phyloP scores from a whole-genome alignment of 495 filamentous ascomycete genomes.

The Trichocladium antarcticum region DNA sequence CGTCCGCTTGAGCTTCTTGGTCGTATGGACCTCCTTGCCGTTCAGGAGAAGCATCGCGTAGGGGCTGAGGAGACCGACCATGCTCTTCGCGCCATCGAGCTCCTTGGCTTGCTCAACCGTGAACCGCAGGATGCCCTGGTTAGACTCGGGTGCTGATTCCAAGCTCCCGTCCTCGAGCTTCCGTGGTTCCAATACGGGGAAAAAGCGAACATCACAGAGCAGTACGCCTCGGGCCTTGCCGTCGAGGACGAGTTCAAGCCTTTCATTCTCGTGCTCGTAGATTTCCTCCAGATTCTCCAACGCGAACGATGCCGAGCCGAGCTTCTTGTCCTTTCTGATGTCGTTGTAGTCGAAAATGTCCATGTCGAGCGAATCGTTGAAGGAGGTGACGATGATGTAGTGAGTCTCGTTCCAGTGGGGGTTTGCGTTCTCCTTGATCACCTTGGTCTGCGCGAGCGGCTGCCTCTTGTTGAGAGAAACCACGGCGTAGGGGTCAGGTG shows the following conservation, averaged over 20 bases:
- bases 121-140: constrained; percentile 85
- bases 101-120: constrained; percentile 94
- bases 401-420: constrained; percentile 95
- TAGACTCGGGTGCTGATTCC: constrained; percentile 74
- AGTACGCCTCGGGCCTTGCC: constrained; percentile 74
- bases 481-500: constrained; percentile 81
- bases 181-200: constrained; percentile 71
- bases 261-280: constrained; percentile 67
- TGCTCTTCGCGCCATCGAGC: constrained; percentile 76
- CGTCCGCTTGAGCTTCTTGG: constrained; percentile 84
- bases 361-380: constrained; percentile 74
- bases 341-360: constrained; percentile 90
- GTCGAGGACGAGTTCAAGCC: constrained; percentile 71
- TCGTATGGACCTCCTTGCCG: constrained; percentile 72
- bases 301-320: constrained; percentile 73
- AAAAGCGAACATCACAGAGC: constrained; percentile 79
- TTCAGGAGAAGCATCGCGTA: constrained; percentile 84
- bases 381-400: constrained; percentile 83
- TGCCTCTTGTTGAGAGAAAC: constrained; percentile 76
- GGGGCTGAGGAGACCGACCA: constrained; percentile 80
- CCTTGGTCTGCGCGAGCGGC: constrained; percentile 80
- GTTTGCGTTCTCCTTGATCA: constrained; percentile 67
- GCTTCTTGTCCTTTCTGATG: constrained; percentile 88
- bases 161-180: constrained; percentile 64
- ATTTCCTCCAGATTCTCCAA: constrained; percentile 71